Evolutionary conservation across 1,284 basidiomycete species (phyloP), one percentile per base, ranked within the genome.

Genomic region (Baeospora myosura): DNA sequence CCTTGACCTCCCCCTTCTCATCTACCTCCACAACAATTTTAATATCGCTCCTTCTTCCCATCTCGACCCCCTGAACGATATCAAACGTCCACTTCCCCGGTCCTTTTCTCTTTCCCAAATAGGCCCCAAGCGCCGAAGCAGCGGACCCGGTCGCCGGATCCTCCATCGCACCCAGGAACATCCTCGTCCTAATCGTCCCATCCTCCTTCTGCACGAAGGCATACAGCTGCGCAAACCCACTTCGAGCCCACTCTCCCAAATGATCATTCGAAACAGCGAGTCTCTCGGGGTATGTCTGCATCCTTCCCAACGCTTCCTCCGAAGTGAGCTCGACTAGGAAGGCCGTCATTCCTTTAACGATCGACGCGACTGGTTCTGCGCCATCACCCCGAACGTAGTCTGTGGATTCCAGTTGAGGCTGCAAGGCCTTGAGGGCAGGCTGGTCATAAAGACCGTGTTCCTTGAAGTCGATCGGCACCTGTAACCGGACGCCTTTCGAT

Each of bases 111-210:
- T 49, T 52, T 5, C 54, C 65, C 29, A 71, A 53, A 53, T 59
- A 69, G 17, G 65, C 66, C 4, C 52, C 61, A 12, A 71, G 55
- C 18, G 68, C 63, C 24, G 63, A 64, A 12, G 68, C 68, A 5
- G 68, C 69, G 0, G 67, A 68, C 2, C 69, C 68, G n/a, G 68
- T 71, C 3, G 67, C 69, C 1, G 68, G 65, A 44, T 71, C 68
- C 45, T 71, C 68, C 12, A 63, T 30, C 10, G 52, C 40, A 3
- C 58, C 65, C 34, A 57, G 53, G 35, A 71, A 64, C 65, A 71
- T 66, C 30, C 69, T 58, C 4, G 65, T 61, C 38, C 63, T 54
- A 2, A 70, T 45, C 14, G 30, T 45, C 1, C 44, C 49, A 20
- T 53, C 45, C 40, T 49, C 48, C 17, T 46, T 38, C 32, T 49